Evolutionary conservation across 768 basidiomycete species (phyloP), one percentile per base, ranked within the genome.

Genomic region (Mrakia blollopis): DNA sequence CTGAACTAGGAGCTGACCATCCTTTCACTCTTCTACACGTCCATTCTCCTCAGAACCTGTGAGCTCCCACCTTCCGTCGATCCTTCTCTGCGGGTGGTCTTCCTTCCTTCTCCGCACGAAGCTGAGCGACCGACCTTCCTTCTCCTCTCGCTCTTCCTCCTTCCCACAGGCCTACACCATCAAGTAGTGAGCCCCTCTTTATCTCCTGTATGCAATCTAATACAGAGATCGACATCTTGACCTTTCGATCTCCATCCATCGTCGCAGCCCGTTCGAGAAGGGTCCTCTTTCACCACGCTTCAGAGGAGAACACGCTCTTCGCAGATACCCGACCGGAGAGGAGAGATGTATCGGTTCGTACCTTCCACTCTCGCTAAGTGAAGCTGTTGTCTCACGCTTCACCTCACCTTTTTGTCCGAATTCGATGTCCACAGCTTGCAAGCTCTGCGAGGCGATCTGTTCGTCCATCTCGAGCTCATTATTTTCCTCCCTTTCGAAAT

Each of bases 391-490:
- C 16, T 39, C 14, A n/a, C 32, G 21, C 30, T 54, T 7, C 18
- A 28, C 2, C 23, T 62, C 6, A 23, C 1, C 7, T 23, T 21
- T 44, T 9, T 11, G 13, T 32, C 3, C 50, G 35, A 25, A 32
- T 18, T 63, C 68, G 54, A 32, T 7, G 13, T 13, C 63, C 16
- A 50, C 80, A 98, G 96, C 97, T 39, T 99, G 97, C 86, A 98
- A 98, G 85, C 89, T 99, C 30, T 99, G 97, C 82, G 97, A 98
- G 85, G 96, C 97, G 54, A 99, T 99, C 81, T 99, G 97, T 68
- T 18, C 62, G 65, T 47, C 35, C 32, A 32, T 39, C 28, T 25
- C 63, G 32, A 41, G 39, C 30, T 23, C 69, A 28, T 41, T 18
- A 2, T 41, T 35, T 25, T 23, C 8, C 13, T 28, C 23, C 9